Evolutionary conservation across 331 rosid genomes (phyloP), one percentile per base, ranked within the genome.

Genomic region (Cydonia oblonga): DNA sequence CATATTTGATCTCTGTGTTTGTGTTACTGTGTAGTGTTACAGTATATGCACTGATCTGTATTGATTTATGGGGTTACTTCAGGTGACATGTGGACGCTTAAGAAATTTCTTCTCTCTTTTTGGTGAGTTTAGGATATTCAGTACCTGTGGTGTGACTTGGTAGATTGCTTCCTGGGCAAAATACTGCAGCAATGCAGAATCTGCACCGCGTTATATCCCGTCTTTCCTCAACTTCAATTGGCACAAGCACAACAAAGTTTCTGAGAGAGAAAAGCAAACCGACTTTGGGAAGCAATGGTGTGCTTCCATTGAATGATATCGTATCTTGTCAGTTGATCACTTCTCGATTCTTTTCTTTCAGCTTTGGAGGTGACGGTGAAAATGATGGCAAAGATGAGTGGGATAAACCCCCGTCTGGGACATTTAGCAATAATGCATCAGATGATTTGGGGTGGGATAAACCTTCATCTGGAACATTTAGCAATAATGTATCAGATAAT

Each of bases 141-240:
- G 25, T 32, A 9, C 61, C 44, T 26, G 44, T 22, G 44, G 66
- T 26, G 52, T 38, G 42, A 22, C n/a, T 15, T 25, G 13, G 5
- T 61, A 4, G 63, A 12, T 60, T 58, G 8, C 26, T 18, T 25
- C 23, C 44, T n/a, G 28, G 64, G 42, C 29, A 65, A 58, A 26
- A 24, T 30, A 65, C 76, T 58, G 69, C 54, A 9, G 75, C 83
- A 30, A 89, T 92, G 98, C 87, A 87, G 81, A 74, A 74, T 71
- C 70, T 86, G 66, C 84, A 78, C 23, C 84, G 80, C 19, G 25
- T 81, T 44, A 26, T 86, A 15, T 68, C 72, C 29, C 87, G 81
- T 38, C 63, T 82, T 26, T 64, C 80, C 33, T 70, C 78, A 32
- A 54, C 67, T 49, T 80, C 81, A 22, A 73, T 79, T 59, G 68